A percentile compares a stretch with the other conserved stretches of the same genome.
These are phyloP conservation scores for Pilasporangium apinafurcum DNA, from an alignment of 352 stramenopile species.

Conservation along the genomic window DNA sequence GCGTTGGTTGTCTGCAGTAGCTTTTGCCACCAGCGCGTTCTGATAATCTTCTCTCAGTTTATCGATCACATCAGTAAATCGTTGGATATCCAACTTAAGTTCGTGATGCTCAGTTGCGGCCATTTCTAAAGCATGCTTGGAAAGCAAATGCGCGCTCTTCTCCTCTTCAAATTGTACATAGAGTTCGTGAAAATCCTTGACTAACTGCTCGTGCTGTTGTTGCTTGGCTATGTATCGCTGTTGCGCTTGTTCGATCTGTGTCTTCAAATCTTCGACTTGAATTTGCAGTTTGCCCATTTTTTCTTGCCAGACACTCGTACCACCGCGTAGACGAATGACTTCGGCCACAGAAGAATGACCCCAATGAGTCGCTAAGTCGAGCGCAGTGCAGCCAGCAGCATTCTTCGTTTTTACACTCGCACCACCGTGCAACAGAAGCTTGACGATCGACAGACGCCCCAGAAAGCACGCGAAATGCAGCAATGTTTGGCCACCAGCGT, in stretches of 20 bases:
- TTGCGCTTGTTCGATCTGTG: constrained; percentile 23
- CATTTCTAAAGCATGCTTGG: constrained; percentile 1
- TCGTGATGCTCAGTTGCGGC: neutral
- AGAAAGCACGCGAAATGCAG: constrained; percentile 72
- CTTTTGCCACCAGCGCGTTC: constrained; percentile 17
- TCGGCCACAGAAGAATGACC: constrained; percentile 63
- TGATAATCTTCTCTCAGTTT: constrained; percentile 15
- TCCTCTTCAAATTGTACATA: constrained; percentile 41
- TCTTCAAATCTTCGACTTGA: constrained; percentile 44
- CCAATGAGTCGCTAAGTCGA: constrained; percentile 73
- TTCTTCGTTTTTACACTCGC: constrained; percentile 74
- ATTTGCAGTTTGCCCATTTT: constrained; percentile 65
- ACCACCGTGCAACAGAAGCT: constrained; percentile 44
- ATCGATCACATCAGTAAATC: constrained; percentile 6
- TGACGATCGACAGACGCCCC: constrained; percentile 58
- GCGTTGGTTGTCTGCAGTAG: constrained; percentile 17
- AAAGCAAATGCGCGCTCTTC: constrained; percentile 19
- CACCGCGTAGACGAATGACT: constrained; percentile 56
- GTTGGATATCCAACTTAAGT: constrained; percentile 2
- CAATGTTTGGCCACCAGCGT: constrained; percentile 64
- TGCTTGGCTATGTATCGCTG: constrained; percentile 17
- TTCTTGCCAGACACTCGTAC: constrained; percentile 66
- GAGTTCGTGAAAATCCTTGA: constrained; percentile 23
- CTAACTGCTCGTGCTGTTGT: constrained; percentile 10
- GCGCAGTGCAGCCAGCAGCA: constrained; percentile 49